A percentile compares a stretch with the other conserved stretches of the same genome.
These are phyloP conservation scores for Mucor saturninus DNA, from an alignment of 371 early-diverging fungal species.

Conservation along the genomic window DNA sequence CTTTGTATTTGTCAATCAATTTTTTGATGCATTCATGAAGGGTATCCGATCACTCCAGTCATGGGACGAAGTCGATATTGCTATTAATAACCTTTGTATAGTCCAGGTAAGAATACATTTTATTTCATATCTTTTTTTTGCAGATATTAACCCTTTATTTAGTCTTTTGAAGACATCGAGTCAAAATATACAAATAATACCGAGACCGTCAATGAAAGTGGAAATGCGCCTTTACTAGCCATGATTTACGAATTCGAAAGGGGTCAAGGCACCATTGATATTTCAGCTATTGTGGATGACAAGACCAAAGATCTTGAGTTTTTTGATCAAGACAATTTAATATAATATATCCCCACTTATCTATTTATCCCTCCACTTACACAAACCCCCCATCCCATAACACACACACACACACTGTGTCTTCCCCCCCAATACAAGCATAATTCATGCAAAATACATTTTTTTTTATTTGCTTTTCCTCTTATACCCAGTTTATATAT, in stretches of 20 bases:
- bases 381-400: background rate
- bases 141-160: background rate
- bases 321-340: constrained; percentile 6
- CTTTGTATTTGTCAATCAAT: constrained; percentile 65
- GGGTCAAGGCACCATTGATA: constrained; percentile 38
- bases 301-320: constrained; percentile 1
- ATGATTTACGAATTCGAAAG: constrained; percentile 54
- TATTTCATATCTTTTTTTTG: background rate
- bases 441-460: background rate
- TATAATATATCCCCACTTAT: constrained; percentile 2
- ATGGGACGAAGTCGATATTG: constrained; percentile 58
- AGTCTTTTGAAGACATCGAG: constrained; percentile 49
- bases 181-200: constrained; percentile 11
- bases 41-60: constrained; percentile 55
- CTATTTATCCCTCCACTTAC: background rate
- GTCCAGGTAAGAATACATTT: constrained; percentile 50
- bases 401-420: too few species aligned
- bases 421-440: constrained; percentile 1
- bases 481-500: constrained; percentile 7
- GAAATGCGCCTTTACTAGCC: constrained; percentile 30
- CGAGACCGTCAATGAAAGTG: background rate
- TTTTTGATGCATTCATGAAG: constrained; percentile 64
- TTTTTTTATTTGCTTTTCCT: background rate
- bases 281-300: constrained; percentile 14
- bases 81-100: constrained; percentile 57